These are phyloP conservation scores for Clarkia xantiana DNA, from an alignment of 345 rosid species.

Conservation along the genomic window DNA sequence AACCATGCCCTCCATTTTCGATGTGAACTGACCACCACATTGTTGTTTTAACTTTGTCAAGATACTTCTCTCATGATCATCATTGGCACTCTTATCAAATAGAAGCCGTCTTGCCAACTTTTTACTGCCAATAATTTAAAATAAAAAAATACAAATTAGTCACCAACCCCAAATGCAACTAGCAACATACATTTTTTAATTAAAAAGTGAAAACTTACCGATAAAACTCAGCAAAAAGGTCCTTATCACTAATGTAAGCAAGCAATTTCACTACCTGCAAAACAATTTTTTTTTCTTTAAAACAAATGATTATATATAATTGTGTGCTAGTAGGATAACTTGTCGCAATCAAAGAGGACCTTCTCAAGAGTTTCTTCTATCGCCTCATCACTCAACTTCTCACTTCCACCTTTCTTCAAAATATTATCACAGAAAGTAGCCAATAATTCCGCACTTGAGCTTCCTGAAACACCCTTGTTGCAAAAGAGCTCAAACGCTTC, in stretches of 20 bases:
- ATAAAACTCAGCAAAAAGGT: slow-evolving; percentile 75
- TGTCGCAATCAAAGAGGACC: slow-evolving; percentile 13
- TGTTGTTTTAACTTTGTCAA: slow-evolving; percentile 68
- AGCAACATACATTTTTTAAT: not conserved
- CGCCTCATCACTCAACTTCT: slow-evolving; percentile 58
- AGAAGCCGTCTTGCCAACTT: slow-evolving; percentile 53
- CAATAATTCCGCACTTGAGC: slow-evolving; percentile 52
- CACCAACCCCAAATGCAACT: not conserved
- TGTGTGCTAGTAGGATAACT: too few species aligned
- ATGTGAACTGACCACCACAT: slow-evolving; percentile 71
- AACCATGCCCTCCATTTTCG: slow-evolving; percentile 81
- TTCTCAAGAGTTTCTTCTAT: slow-evolving; percentile 56
- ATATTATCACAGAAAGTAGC: slow-evolving; percentile 57
- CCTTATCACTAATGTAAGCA: slow-evolving; percentile 73
- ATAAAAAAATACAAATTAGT: not conserved
- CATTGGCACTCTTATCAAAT: slow-evolving; percentile 52
- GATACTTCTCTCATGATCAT: slow-evolving; percentile 62
- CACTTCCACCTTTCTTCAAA: slow-evolving; percentile 58
- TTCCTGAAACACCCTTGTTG: slow-evolving; percentile 45
- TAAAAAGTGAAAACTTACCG: slow-evolving; percentile 22
- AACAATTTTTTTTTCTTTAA: not conserved
- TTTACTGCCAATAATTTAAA: slow-evolving; percentile 28
- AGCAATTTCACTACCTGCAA: slow-evolving; percentile 86
- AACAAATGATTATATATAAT: too few species aligned
- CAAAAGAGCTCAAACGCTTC: slow-evolving; percentile 61